Percentiles rank a stretch among this genome's conserved stretches.
Conservation (phyloP, 441 rosid genomes). For the Theobroma grandiflorum region DNA sequence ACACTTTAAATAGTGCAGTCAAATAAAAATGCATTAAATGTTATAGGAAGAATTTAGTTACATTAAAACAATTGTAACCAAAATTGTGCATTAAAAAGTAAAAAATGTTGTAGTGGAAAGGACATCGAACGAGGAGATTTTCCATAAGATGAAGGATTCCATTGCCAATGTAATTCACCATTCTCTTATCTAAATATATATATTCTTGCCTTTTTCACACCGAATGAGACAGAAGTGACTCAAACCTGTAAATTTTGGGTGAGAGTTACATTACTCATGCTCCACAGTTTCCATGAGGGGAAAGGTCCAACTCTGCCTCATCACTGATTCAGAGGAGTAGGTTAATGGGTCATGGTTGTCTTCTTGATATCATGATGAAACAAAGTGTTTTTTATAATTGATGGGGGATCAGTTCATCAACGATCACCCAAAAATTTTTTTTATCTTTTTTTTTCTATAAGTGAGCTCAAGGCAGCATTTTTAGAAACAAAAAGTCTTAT, state of each 20-base stretch:
- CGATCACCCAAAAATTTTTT: slow-evolving; percentile 2
- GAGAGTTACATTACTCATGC: not conserved
- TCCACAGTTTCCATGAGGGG: not conserved
- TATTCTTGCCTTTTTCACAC: not conserved
- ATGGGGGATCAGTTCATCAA: not conserved
- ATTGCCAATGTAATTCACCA: not conserved
- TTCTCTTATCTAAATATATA: not conserved
- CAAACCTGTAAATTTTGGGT: not conserved
- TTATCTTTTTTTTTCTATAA: not conserved
- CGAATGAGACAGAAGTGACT: not conserved
- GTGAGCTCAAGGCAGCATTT: not conserved
- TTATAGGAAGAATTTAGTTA: too few relatives aligned
- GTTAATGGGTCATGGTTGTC: not conserved
- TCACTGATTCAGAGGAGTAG: not conserved
- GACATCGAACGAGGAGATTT: slow-evolving; percentile 70
- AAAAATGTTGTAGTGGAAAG: too few relatives aligned
- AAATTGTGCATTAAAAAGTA: too few relatives aligned
- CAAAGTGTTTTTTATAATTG: slow-evolving; percentile 2
- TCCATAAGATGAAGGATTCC: slow-evolving; percentile 53
- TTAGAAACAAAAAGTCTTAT: not conserved
- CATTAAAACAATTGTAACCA: too few relatives aligned
- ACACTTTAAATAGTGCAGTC: too few relatives aligned
- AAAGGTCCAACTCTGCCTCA: not conserved
- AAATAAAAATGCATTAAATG: too few relatives aligned
- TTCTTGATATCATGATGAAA: not conserved